Evolutionary conservation across 176 grass and related monocot species (phyloP).

Genomic region (Aegilops tauschii): DNA sequence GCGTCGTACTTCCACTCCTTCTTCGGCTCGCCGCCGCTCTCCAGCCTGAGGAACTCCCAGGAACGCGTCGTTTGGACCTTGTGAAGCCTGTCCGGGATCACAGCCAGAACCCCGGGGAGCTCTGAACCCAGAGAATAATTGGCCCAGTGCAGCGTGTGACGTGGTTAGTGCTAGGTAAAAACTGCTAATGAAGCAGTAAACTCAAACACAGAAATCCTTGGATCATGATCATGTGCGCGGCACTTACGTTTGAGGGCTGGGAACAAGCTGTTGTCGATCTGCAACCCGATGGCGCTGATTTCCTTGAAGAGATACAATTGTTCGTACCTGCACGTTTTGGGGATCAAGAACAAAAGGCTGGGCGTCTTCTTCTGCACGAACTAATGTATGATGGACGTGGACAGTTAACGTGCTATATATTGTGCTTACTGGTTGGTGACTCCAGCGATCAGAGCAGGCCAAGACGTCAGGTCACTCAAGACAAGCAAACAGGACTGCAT

Average conservation of each 20-base stretch:
- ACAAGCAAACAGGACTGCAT: conserved; percentile 21
- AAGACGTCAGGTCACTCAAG: neutral
- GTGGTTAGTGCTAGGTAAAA: neutral
- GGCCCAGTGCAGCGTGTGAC: neutral
- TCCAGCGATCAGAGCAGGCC: neutral
- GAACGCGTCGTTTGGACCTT: conserved; percentile 38
- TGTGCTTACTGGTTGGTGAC: conserved; percentile 17
- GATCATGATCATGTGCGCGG: neutral
- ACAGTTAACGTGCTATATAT: neutral
- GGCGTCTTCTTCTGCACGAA: neutral
- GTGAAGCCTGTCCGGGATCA: conserved; percentile 23
- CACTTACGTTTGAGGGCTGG: neutral
- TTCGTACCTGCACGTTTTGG: neutral
- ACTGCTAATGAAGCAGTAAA: neutral
- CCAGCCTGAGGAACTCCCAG: conserved; percentile 37
- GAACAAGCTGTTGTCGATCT: neutral
- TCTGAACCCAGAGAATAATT: neutral
- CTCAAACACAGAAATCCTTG: neutral
- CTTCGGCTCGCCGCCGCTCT: neutral
- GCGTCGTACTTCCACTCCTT: neutral
- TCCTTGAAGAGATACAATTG: neutral
- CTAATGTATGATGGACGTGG: neutral
- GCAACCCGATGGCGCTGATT: conserved; percentile 21
- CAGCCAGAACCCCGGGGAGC: neutral
- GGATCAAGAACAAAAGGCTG: neutral